Percentiles rank a stretch among this genome's conserved stretches.
Evolutionary conservation across 148 eudicot genomes (phyloP).

Genomic region (Agrostemma githago): DNA sequence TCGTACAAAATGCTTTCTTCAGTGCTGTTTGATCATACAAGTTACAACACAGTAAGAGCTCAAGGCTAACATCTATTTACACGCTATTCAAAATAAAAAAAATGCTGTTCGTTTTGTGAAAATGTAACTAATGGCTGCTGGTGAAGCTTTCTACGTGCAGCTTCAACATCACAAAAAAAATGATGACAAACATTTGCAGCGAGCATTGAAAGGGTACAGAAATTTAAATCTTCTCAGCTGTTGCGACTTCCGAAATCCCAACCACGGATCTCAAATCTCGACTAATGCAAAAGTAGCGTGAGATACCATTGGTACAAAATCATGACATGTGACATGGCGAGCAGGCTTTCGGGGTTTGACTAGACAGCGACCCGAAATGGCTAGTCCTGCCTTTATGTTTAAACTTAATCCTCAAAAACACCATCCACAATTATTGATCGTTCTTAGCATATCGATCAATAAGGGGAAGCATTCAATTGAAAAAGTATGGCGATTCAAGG

Average conservation of each 20-base stretch:
- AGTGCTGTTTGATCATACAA: constrained; percentile 13
- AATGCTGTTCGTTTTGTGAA: not conserved
- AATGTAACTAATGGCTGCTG: constrained; percentile 5
- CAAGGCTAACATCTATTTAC: constrained; percentile 24
- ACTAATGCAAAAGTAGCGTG: not conserved
- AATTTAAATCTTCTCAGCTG: not conserved
- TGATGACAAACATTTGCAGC: constrained; percentile 13
- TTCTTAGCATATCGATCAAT: not conserved
- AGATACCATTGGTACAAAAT: not conserved
- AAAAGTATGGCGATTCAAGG: constrained; percentile 72
- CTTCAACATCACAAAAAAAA: constrained; percentile 30
- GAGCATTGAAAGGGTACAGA: constrained; percentile 4
- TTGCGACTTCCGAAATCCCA: not conserved
- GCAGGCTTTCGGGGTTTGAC: not conserved
- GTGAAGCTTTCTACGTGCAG: constrained; percentile 23
- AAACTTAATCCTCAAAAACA: not conserved
- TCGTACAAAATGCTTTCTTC: constrained; percentile 26
- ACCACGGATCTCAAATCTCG: not conserved
- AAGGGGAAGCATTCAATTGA: constrained; percentile 45
- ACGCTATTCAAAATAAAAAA: constrained; percentile 13
- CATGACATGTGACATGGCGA: not conserved
- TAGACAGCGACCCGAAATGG: not conserved
- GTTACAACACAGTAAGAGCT: constrained; percentile 4
- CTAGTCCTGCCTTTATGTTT: not conserved
- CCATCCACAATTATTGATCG: not conserved